Evolutionary conservation across 257 asterid species (phyloP).

Genomic region (Misopates orontium): DNA sequence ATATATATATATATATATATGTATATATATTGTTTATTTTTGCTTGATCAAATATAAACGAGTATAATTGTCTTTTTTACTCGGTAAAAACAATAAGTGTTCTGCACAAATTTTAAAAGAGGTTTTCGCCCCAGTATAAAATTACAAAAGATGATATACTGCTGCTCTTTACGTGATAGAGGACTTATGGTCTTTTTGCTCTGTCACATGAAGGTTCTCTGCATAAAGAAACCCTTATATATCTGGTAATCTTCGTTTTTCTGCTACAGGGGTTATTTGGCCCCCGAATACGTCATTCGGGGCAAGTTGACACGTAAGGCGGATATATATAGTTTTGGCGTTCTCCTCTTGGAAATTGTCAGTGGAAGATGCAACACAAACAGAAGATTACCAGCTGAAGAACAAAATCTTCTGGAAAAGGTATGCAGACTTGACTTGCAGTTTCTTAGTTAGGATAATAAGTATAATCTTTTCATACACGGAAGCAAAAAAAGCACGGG

Average conservation of each 20-base stretch:
- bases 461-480: not conserved
- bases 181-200: too few relatives aligned
- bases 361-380: conserved; percentile 78
- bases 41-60: not conserved
- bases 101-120: too few relatives aligned
- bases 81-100: too few relatives aligned
- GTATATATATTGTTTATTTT: too few relatives aligned
- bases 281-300: conserved; percentile 88
- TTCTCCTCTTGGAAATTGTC: conserved; percentile 79
- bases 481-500: not conserved
- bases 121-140: too few relatives aligned
- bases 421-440: conserved; percentile 38
- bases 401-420: conserved; percentile 75
- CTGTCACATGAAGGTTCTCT: too few relatives aligned
- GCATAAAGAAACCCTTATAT: not conserved
- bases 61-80: not conserved
- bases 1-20: too few relatives aligned
- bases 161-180: too few relatives aligned
- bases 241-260: conserved; percentile 5
- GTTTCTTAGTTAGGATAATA: conserved; percentile 18
- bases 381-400: conserved; percentile 57
- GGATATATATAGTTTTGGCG: conserved; percentile 83
- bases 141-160: too few relatives aligned
- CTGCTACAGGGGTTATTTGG: conserved; percentile 81
- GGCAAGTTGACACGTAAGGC: conserved; percentile 90